Base-by-base conservation (phyloP, 768 basidiomycete genomes). In the Boletus reticulatus region DNA sequence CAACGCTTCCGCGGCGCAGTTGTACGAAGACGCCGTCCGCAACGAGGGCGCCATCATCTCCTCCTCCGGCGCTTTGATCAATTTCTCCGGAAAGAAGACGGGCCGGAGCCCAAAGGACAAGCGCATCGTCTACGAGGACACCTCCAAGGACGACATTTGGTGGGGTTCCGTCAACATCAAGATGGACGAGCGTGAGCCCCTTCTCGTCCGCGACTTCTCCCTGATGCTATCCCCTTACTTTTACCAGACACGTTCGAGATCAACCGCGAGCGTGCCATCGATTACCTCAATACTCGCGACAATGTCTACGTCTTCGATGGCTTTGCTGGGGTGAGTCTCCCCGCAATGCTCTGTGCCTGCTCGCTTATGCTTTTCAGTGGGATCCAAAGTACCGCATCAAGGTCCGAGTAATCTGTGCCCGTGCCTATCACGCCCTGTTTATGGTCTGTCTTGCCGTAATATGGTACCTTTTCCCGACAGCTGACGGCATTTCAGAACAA, bases 131-230 rank as follows among this genome's bases (percentile, higher is more conserved):
- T 98, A 80, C 71, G 97, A 99, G 73, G 95, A 98, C 64, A 89
- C 92, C 50, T 88, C 85, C 76, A 97, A 94, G 75, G 94, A 98
- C 69, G 85, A 98, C 59, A 89, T 99, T 72, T 99, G 97, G 95
- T 98, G 97, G 97, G 96, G 97, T 39, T 88, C 92, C 31, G 94
- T 98, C 65, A 99, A 99, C 79, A 98, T 98, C 77, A 96, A 97
- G 81, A 90, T 96, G 88, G 94, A 97, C 69, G 92, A 93, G 70
- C 92, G 90, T 90, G 68, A 59, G 89, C 80, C 29, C 38, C n/a
- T 36, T 32, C 6, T 14, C 12, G 6, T 32, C 31, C 29, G 14
- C 32, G 0, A 7, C 10, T 31, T 11, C 43, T 42, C 38, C 8
- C 46, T 57, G 20, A 61, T 19, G 24, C 50, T 32, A 32, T 50